phyloP scores from a whole-genome alignment of 352 stramenopile genomes.

The Blastocystis sp. region DNA sequence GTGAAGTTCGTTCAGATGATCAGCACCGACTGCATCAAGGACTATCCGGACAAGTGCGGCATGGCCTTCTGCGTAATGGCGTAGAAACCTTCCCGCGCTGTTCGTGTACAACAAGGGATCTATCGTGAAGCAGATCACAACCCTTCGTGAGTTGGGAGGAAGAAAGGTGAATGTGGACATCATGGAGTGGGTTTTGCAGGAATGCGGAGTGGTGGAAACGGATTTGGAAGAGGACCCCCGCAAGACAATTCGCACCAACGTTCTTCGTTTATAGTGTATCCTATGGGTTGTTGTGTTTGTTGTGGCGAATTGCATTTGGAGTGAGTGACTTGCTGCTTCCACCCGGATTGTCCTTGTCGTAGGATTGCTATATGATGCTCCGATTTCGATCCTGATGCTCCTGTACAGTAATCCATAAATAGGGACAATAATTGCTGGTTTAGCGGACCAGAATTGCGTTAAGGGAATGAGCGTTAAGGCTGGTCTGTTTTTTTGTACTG shows the following conservation, averaged over 20 bases:
- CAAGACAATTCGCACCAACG: conserved; percentile 68
- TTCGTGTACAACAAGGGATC: conserved; percentile 89
- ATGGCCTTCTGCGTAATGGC: not conserved
- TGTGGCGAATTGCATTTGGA: too few species aligned
- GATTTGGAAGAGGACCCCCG: conserved; percentile 78
- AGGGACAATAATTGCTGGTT: too few species aligned
- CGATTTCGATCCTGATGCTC: too few species aligned
- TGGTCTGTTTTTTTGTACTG: not conserved
- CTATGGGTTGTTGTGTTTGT: conserved; percentile 42
- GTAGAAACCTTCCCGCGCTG: conserved; percentile 86
- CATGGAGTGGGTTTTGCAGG: conserved; percentile 85
- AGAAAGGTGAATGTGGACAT: conserved; percentile 64
- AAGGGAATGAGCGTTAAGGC: not conserved
- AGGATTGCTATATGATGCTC: too few species aligned
- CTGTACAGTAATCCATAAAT: too few species aligned
- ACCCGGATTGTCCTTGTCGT: too few species aligned
- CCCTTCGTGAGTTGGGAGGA: conserved; percentile 84
- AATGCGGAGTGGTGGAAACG: conserved; percentile 81
- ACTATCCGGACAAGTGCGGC: conserved; percentile 82
- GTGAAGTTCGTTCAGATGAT: conserved; percentile 92
- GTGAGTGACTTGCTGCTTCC: too few species aligned
- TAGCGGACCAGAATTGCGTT: not conserved
- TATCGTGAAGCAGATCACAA: conserved; percentile 86
- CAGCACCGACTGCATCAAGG: conserved; percentile 86
- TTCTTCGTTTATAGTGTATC: conserved; percentile 40